Conservation (phyloP, 305 asterid species). For the Fraxinus xanthoxyloides region DNA sequence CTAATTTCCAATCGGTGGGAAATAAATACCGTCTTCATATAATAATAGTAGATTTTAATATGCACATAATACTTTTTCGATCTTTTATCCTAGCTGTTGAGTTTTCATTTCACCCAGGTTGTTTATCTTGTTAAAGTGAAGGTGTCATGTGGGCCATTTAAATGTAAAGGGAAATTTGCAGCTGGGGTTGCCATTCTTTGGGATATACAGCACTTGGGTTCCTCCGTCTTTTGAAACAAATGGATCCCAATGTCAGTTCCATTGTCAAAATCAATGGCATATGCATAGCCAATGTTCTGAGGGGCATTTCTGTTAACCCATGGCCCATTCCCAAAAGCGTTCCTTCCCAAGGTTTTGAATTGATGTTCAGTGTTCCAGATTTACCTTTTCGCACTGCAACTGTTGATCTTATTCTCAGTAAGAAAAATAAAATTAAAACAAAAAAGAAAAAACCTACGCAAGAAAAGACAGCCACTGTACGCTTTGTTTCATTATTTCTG, state of each 20-base stretch:
- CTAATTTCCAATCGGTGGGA: neutral
- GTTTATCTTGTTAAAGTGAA: neutral
- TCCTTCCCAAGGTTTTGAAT: neutral
- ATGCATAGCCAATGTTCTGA: neutral
- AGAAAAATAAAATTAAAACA: neutral
- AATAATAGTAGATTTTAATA: neutral
- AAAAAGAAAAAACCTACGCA: neutral
- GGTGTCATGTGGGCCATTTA: neutral
- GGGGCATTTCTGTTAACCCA: neutral
- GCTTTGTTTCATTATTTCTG: neutral
- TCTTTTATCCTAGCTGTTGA: neutral
- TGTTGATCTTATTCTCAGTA: neutral
- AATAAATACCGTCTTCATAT: neutral
- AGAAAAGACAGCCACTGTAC: neutral
- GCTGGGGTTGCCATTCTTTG: neutral
- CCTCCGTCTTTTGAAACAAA: neutral
- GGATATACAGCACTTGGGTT: neutral
- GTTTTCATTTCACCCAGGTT: neutral
- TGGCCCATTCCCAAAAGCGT: neutral
- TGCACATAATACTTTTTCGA: neutral
- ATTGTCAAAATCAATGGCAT: neutral
- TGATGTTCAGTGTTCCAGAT: neutral
- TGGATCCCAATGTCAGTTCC: neutral
- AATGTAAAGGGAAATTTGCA: neutral
- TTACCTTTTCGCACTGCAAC: neutral